Evolutionary conservation across 257 asterid species (phyloP), one percentile per base, ranked within the genome.

Genomic region (Misopates orontium): DNA sequence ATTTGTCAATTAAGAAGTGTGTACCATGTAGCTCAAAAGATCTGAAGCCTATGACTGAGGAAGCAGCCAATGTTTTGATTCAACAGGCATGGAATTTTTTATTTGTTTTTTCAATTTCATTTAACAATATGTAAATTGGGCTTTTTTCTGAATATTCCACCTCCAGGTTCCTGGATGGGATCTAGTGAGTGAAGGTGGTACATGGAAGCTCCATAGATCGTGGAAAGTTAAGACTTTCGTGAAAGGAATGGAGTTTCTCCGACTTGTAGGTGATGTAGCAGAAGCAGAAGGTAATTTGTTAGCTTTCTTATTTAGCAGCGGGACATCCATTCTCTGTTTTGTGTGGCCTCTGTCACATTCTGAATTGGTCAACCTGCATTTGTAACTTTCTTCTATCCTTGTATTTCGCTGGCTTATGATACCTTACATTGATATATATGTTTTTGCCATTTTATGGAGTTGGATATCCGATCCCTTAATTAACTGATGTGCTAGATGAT

Each of bases 221-320:
- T 93, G 96, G 96, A 90, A 90, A 81, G 97, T 90, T 41, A 90
- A 86, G 83, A 85, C 90, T 50, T 93, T 93, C 61, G 78, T 77
- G 68, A 90, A 76, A 80, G 99, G 99, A 69, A 71, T 93, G 83
- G 91, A 90, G 69, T 90, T 93, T 76, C 85, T 93, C 64, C 81
- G 84, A 39, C 82, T 76, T 44, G 87, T 93, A n/a, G 97, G 94
- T 69, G 79, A 80, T 41, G 82, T 87, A 72, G 99, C 99, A 8
- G 99, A 93, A 82, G 77, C 82, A 39, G 97, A 90, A 88, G 99
- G 99, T 93, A 73, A 32, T 47, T 56, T 57, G 16, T 54, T 67
- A 10, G 50, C 66, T 44, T 64, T 71, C 60, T 60, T 50, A 50
- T 71, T 65, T 60, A 47, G 21, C 11, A 32, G 17, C 0, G 8